These are phyloP conservation scores for Gymnopilus junonius DNA, from an alignment of 768 basidiomycete genomes.

Conservation along the genomic window DNA sequence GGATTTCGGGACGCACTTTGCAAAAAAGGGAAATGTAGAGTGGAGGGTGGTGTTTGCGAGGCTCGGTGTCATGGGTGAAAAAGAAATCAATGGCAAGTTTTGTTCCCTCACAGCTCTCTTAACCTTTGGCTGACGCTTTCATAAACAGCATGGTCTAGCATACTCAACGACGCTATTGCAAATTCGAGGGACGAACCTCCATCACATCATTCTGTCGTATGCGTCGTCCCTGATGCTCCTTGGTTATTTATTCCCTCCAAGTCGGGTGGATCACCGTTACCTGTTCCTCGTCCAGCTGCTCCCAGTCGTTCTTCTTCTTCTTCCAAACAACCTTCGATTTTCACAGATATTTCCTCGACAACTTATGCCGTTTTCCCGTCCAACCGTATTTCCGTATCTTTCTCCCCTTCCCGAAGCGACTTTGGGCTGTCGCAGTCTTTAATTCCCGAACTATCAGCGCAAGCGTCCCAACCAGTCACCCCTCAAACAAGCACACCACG, in stretches of 20 bases:
- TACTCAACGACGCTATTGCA: conserved; percentile 47
- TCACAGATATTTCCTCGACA: conserved; percentile 50
- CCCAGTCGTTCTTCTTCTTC: conserved; percentile 23
- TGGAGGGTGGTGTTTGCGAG: conserved; percentile 81
- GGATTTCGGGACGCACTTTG: conserved; percentile 68
- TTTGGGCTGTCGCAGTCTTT: conserved; percentile 40
- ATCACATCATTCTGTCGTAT: conserved; percentile 63
- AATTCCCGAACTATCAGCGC: conserved; percentile 35
- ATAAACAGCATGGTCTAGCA: conserved; percentile 65
- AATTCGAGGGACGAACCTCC: conserved; percentile 47
- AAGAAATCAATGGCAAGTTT: conserved; percentile 69
- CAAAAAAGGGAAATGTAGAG: conserved; percentile 70
- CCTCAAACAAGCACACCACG: conserved; percentile 4
- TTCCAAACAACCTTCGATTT: conserved; percentile 18
- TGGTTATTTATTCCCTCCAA: conserved; percentile 58
- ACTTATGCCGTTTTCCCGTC: conserved; percentile 55
- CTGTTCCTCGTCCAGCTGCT: conserved; percentile 30
- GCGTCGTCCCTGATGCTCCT: conserved; percentile 60
- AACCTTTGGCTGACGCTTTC: background rate
- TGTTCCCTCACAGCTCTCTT: background rate
- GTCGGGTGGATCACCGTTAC: conserved; percentile 16
- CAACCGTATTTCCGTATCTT: conserved; percentile 44
- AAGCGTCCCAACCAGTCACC: conserved; percentile 19
- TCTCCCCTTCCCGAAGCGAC: conserved; percentile 35
- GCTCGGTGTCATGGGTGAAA: conserved; percentile 59